Conservation (phyloP, 306 rosid species). For the Rosa lucieae region DNA sequence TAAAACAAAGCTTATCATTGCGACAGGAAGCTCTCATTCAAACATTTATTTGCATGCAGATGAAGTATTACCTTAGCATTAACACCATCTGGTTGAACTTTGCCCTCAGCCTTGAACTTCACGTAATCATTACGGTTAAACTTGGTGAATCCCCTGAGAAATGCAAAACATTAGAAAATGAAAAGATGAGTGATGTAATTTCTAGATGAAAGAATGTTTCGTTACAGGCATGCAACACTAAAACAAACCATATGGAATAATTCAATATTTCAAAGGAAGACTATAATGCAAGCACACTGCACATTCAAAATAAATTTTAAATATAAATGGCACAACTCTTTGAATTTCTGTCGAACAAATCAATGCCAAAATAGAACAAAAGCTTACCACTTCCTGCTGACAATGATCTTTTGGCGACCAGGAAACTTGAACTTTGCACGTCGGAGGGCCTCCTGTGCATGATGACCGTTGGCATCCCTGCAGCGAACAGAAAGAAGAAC, state of each 20-base stretch:
- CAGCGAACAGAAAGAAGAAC: constrained; percentile 77
- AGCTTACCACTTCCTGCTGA: constrained; percentile 76
- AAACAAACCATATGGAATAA: neutral
- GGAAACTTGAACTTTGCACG: constrained; percentile 86
- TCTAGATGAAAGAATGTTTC: neutral
- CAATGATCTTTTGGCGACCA: constrained; percentile 78
- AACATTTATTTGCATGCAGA: neutral
- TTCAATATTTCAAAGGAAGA: neutral
- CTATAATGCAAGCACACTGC: neutral
- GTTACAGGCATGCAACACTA: neutral
- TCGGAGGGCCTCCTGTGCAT: constrained; percentile 89
- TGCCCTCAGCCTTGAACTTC: constrained; percentile 54
- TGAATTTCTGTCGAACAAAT: neutral
- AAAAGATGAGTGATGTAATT: neutral
- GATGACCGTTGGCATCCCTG: constrained; percentile 63
- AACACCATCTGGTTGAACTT: constrained; percentile 62
- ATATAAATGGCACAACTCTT: too few relatives aligned
- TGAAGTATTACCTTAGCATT: constrained; percentile 66
- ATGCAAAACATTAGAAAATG: neutral
- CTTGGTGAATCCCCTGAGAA: constrained; percentile 75
- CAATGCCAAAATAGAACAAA: neutral
- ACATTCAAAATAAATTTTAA: neutral
- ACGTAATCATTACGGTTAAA: constrained; percentile 58
- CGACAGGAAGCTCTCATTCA: neutral
- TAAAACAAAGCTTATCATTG: neutral